phyloP scores from a whole-genome alignment of 2,329 filamentous ascomycete species.

The Trichoderma atrobrunneum region DNA sequence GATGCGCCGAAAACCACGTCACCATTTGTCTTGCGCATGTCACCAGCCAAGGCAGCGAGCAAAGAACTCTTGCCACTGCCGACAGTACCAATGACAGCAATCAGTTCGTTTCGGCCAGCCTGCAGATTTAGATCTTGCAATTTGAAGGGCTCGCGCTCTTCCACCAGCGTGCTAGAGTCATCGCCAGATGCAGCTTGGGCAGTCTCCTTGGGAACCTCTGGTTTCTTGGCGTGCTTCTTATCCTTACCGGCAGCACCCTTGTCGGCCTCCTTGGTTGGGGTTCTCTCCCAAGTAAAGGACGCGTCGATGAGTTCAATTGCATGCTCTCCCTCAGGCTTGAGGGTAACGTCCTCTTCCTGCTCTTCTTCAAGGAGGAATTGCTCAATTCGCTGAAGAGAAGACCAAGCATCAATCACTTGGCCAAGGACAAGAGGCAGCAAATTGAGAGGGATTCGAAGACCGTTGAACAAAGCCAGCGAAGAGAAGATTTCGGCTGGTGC shows the following conservation, averaged over 20 bases:
- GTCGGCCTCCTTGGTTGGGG: constrained; percentile 53
- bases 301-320: constrained; percentile 71
- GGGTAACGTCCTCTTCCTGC: constrained; percentile 64
- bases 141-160: constrained; percentile 67
- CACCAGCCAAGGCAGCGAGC: constrained; percentile 82
- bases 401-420: constrained; percentile 85
- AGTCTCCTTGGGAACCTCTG: constrained; percentile 29
- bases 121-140: constrained; percentile 65
- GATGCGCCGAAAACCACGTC: constrained; percentile 73
- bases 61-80: constrained; percentile 89
- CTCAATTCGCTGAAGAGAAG: constrained; percentile 79
- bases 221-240: constrained; percentile 39
- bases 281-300: constrained; percentile 84
- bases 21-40: constrained; percentile 83
- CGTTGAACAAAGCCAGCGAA: constrained; percentile 90
- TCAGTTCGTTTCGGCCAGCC: constrained; percentile 70
- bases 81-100: constrained; percentile 85
- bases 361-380: constrained; percentile 88
- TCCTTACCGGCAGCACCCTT: constrained; percentile 40
- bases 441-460: constrained; percentile 84
- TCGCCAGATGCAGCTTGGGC: constrained; percentile 38
- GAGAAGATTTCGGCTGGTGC: constrained; percentile 82
- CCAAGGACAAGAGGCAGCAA: constrained; percentile 83
- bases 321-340: constrained; percentile 56
- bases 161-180: constrained; percentile 54